Conservation (phyloP, 306 rosid species). For the Fragaria ananassa region DNA sequence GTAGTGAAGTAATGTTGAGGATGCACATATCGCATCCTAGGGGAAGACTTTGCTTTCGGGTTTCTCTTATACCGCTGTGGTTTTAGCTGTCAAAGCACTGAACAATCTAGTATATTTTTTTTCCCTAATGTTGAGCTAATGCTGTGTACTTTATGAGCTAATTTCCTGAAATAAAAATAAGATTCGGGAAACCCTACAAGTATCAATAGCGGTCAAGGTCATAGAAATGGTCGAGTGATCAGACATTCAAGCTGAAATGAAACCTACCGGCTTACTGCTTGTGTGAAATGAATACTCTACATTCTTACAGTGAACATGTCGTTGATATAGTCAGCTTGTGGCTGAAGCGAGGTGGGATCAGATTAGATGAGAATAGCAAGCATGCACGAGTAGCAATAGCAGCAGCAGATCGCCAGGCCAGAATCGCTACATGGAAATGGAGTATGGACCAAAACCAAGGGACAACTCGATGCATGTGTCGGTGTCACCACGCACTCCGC, state of each 20-base stretch:
- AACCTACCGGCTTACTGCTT: background rate
- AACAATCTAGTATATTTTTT: slow-evolving; percentile 2
- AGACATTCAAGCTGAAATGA: background rate
- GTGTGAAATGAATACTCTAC: background rate
- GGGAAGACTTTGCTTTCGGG: slow-evolving; percentile 19
- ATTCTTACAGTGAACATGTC: background rate
- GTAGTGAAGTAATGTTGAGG: slow-evolving; percentile 47
- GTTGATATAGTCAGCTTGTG: background rate
- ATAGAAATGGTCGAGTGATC: background rate
- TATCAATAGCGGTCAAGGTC: background rate
- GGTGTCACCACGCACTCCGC: background rate
- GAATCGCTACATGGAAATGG: background rate
- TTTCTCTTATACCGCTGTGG: slow-evolving; percentile 6
- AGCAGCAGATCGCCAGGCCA: background rate
- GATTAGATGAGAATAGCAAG: background rate
- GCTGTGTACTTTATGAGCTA: slow-evolving; percentile 10
- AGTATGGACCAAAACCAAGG: background rate
- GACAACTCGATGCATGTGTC: too few relatives aligned
- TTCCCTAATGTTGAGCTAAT: slow-evolving; percentile 1
- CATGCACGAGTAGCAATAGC: background rate
- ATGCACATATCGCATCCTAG: slow-evolving; percentile 18
- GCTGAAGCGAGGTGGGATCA: background rate
- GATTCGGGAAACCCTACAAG: background rate
- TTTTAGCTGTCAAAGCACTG: slow-evolving; percentile 31
- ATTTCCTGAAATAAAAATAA: slow-evolving; percentile 25